These are phyloP conservation scores for Fremontodendron californicum DNA, from an alignment of 345 rosid genomes.

Conservation along the genomic window DNA sequence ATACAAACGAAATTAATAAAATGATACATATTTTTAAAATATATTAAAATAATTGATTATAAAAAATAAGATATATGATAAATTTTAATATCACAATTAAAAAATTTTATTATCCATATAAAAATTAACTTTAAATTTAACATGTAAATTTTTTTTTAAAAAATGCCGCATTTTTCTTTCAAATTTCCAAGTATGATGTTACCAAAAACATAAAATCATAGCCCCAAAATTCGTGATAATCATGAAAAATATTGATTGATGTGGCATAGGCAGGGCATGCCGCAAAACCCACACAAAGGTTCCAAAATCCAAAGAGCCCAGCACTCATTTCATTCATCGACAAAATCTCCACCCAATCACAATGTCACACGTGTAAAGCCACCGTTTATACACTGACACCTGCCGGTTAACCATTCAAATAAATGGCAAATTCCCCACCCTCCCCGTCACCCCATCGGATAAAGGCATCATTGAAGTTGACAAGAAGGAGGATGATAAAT, in stretches of 20 bases:
- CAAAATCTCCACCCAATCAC: background rate
- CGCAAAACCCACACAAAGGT: background rate
- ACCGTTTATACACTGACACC: background rate
- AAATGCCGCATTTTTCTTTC: too few species aligned
- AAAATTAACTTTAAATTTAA: too few species aligned
- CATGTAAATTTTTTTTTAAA: too few species aligned
- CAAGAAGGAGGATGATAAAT: background rate
- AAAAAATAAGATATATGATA: too few species aligned
- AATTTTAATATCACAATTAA: too few species aligned
- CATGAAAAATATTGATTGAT: background rate
- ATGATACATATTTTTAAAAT: too few species aligned
- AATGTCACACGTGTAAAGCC: slow-evolving; percentile 11
- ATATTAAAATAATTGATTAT: too few species aligned
- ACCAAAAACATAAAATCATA: too few species aligned
- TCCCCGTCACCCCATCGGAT: slow-evolving; percentile 6
- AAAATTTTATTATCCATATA: too few species aligned
- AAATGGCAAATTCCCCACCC: background rate
- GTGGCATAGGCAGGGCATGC: background rate
- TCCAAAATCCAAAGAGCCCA: slow-evolving; percentile 3
- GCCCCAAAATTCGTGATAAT: too few species aligned
- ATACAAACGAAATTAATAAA: too few species aligned
- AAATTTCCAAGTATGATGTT: too few species aligned
- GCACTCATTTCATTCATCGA: slow-evolving; percentile 6
- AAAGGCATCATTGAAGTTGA: slow-evolving; percentile 25
- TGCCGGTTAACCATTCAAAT: slow-evolving; percentile 4